Evolutionary conservation across 306 rosid species (phyloP), one percentile per base, ranked within the genome.

Genomic region (Boehmeria nivea): DNA sequence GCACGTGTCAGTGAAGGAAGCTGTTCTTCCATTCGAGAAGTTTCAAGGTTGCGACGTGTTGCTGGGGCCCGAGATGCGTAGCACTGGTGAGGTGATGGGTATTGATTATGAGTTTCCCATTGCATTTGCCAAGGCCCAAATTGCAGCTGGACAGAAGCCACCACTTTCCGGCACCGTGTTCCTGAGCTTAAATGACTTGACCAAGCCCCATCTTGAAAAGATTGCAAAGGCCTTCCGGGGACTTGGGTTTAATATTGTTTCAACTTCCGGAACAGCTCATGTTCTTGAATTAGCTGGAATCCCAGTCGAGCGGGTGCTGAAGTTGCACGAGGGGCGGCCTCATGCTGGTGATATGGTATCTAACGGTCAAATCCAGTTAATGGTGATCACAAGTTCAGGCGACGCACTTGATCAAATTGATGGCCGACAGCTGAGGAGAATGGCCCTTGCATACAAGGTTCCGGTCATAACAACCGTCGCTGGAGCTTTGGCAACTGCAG

Each of bases 51-150:
- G 94, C 20, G 96, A 88, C 37, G 84, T 93, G 51, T 73, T 87
- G 71, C 73, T 93, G 23, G 94, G 99, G 60, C 99, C 96, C 37
- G 99, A 93, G 84, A 93, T 93, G 99, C 85, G 96, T 26, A 93
- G 99, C 77, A 93, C 99, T 2, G 96, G 96, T 39, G 99, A 93
- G 86, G 99, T 93, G 54, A 93, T 87, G 96, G 99, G 99, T 54
- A 80, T 88, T 63, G 99, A 93, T 70, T 77, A 51, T 36, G 51
- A 64, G 44, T 93, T 85, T 60, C 76, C 86, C 59, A 64, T 71
- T 58, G 99, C 99, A 65, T 93, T 93, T 67, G 99, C 99, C 19
- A 87, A 93, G 82, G 99, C 99, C 51, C 95, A 85, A 71, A 81
- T 93, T 70, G 94, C 96, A 27, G 89, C 96, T 6, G 96, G 99